These are phyloP conservation scores for Curvularia eragrostidis DNA, from an alignment of 2,329 filamentous ascomycete genomes.

Conservation along the genomic window DNA sequence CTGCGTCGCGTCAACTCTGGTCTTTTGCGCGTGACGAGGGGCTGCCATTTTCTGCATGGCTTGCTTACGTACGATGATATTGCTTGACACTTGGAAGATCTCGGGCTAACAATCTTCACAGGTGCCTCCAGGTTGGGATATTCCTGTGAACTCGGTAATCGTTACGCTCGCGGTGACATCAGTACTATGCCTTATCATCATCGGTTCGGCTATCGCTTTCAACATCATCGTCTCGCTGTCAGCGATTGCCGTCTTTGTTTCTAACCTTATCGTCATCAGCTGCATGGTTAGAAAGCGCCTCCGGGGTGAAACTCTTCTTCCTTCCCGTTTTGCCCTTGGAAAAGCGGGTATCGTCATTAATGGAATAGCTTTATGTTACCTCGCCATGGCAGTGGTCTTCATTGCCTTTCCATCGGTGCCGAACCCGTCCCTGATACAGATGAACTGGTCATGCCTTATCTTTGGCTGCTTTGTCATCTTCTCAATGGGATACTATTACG, in stretches of 20 bases:
- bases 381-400: constrained; percentile 51
- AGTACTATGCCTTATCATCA: constrained; percentile 31
- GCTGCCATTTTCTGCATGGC: constrained; percentile 22
- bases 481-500: constrained; percentile 50
- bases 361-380: constrained; percentile 47
- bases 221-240: constrained; percentile 20
- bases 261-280: constrained; percentile 50
- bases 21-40: constrained; percentile 37
- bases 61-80: constrained; percentile 14
- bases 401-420: constrained; percentile 50
- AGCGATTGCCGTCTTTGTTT: constrained; percentile 10
- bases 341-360: constrained; percentile 52
- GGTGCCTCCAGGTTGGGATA: constrained; percentile 20
- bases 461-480: constrained; percentile 52
- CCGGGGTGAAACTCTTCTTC: constrained; percentile 51
- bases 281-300: constrained; percentile 54
- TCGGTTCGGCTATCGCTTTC: constrained; percentile 33
- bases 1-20: constrained; percentile 33
- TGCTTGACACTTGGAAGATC: not conserved
- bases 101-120: constrained; percentile 2
- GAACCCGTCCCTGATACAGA: constrained; percentile 27
- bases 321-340: constrained; percentile 55
- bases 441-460: constrained; percentile 56
- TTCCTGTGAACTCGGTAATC: constrained; percentile 31
- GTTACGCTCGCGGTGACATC: constrained; percentile 22